These are phyloP conservation scores for Cystobasidium onofrii DNA, from an alignment of 768 basidiomycete genomes.

Conservation along the genomic window DNA sequence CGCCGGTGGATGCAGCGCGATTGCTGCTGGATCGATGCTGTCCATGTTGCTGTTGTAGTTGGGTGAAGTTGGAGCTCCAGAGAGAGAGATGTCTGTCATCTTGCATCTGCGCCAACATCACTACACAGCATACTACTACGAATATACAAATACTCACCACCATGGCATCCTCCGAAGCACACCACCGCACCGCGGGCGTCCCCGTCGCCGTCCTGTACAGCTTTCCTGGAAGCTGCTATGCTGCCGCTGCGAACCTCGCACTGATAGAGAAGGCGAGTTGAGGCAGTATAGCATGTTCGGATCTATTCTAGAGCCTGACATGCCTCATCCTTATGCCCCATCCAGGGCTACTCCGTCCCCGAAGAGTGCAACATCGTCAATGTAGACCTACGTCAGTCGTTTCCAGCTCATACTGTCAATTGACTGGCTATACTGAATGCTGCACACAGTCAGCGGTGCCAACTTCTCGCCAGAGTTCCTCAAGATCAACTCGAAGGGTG, in stretches of 20 bases:
- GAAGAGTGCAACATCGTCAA: constrained; percentile 30
- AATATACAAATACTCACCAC: too few relatives aligned
- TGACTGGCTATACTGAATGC: background rate
- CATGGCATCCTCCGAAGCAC: background rate
- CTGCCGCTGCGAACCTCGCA: background rate
- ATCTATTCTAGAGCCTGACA: background rate
- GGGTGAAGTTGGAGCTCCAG: background rate
- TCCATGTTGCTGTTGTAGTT: background rate
- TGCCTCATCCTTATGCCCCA: background rate
- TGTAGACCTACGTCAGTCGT: constrained; percentile 25
- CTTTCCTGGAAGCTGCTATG: constrained; percentile 25
- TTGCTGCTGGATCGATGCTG: constrained; percentile 5
- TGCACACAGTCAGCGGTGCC: constrained; percentile 15
- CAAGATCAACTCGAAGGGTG: constrained; percentile 19
- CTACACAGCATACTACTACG: background rate
- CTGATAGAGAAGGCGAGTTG: constrained; percentile 19
- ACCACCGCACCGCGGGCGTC: background rate
- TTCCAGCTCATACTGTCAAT: background rate
- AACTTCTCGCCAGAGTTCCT: constrained; percentile 32
- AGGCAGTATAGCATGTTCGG: background rate
- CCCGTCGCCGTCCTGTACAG: constrained; percentile 19
- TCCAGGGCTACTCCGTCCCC: constrained; percentile 18
- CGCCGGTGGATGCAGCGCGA: background rate
- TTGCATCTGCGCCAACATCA: too few relatives aligned
- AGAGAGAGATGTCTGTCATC: too few relatives aligned